A percentile compares a stretch with the other conserved stretches of the same genome.
These are phyloP conservation scores for Naegleria fowleri DNA, from an alignment of 208 protist species.

Conservation along the genomic window DNA sequence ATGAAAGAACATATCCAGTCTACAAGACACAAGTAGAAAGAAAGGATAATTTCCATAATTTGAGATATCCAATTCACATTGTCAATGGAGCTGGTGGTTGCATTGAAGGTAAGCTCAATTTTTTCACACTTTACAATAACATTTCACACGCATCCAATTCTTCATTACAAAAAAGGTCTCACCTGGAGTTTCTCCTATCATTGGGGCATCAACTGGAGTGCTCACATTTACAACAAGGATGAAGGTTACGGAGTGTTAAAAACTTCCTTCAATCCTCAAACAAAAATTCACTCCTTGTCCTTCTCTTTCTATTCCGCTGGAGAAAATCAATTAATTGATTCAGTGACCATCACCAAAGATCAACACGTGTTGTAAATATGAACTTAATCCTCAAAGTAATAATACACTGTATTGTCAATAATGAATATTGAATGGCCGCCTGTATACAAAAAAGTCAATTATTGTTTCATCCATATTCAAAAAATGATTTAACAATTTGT, in stretches of 20 bases:
- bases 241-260: neutral
- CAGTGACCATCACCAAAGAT: neutral
- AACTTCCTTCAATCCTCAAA: neutral
- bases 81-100: neutral
- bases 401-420: too few relatives aligned
- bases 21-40: neutral
- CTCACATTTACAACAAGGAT: neutral
- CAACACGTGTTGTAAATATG: too few relatives aligned
- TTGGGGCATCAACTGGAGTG: neutral
- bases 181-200: too few relatives aligned
- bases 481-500: too few relatives aligned
- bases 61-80: neutral
- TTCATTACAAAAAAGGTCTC: too few relatives aligned
- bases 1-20: constrained; percentile 25
- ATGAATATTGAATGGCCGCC: too few relatives aligned
- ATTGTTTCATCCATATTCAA: too few relatives aligned
- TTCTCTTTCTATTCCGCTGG: neutral
- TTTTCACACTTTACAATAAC: neutral
- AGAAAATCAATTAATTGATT: neutral
- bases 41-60: neutral
- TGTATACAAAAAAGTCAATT: too few relatives aligned
- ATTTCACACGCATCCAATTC: too few relatives aligned
- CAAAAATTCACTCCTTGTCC: neutral
- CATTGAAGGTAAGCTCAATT: neutral
- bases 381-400: too few relatives aligned